Evolutionary conservation across 805 yeast species (phyloP).

Genomic region (Vanderwaltozyma verrucispora): DNA sequence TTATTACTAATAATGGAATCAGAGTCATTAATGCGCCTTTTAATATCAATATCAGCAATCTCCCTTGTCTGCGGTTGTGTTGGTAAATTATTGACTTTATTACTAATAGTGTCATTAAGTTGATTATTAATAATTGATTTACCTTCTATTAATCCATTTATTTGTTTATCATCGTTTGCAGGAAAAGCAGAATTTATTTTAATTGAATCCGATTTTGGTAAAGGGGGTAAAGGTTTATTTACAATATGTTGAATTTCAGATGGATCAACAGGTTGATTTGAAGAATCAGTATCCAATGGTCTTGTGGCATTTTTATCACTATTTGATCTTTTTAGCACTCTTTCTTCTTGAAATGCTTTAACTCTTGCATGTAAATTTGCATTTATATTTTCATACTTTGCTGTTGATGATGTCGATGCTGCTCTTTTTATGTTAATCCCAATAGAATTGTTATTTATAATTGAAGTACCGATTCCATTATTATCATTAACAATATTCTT

Average conservation of each 20-base stretch:
- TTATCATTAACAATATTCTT: too few relatives aligned
- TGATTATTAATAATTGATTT: too few relatives aligned
- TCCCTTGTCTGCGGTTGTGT: too few relatives aligned
- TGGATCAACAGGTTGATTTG: neutral
- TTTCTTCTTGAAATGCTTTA: conserved; percentile 76
- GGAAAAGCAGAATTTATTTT: neutral
- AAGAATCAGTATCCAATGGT: neutral
- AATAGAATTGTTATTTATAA: too few relatives aligned
- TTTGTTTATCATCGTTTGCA: neutral
- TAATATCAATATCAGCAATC: too few relatives aligned
- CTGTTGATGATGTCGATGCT: conserved; percentile 16
- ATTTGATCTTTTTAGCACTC: conserved; percentile 39
- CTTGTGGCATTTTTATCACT: conserved; percentile 8
- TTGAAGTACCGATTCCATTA: neutral
- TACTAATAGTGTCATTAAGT: too few relatives aligned
- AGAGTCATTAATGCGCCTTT: too few relatives aligned
- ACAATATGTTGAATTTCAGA: conserved; percentile 19
- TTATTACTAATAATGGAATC: neutral
- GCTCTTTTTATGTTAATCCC: neutral
- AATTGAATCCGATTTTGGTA: conserved; percentile 4
- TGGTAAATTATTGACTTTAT: too few relatives aligned
- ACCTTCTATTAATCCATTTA: neutral
- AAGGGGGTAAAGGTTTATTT: conserved; percentile 35
- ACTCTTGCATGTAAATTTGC: conserved; percentile 82
- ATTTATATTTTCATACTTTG: conserved; percentile 34